Evolutionary conservation across 179 eudicot genomes (phyloP).

Genomic region (Amaranthus tricolor): DNA sequence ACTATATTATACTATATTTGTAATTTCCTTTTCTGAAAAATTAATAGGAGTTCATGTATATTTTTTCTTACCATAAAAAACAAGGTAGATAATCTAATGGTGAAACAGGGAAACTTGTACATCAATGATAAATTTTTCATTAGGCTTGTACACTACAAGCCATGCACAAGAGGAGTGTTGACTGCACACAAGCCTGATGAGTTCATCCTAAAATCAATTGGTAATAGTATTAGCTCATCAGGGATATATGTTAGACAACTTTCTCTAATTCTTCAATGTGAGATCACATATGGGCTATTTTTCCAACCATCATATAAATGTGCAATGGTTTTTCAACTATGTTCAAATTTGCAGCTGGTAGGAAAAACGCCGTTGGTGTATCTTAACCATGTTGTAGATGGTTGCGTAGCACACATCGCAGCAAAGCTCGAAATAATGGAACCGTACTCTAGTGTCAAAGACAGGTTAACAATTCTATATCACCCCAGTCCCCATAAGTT

Average conservation of each 20-base stretch:
- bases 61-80: too few relatives aligned
- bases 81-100: background rate
- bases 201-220: too few relatives aligned
- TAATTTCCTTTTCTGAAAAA: background rate
- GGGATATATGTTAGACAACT: too few relatives aligned
- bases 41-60: background rate
- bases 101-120: background rate
- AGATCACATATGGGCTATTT: too few relatives aligned
- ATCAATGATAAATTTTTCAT: background rate
- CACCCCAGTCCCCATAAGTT: background rate
- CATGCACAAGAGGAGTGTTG: too few relatives aligned
- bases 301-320: background rate
- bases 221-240: too few relatives aligned
- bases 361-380: slow-evolving; percentile 81
- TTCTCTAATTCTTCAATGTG: too few relatives aligned
- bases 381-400: slow-evolving; percentile 66
- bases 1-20: background rate
- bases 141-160: too few relatives aligned
- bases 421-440: slow-evolving; percentile 89
- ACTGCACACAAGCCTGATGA: too few relatives aligned
- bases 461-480: slow-evolving; percentile 40
- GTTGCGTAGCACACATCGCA: slow-evolving; percentile 76
- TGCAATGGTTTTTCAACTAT: background rate
- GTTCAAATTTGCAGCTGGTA: slow-evolving; percentile 45
- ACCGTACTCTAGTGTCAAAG: slow-evolving; percentile 87